These are phyloP conservation scores for Chlamydomonas urium DNA, from an alignment of 139 green algal genomes.

Conservation along the genomic window DNA sequence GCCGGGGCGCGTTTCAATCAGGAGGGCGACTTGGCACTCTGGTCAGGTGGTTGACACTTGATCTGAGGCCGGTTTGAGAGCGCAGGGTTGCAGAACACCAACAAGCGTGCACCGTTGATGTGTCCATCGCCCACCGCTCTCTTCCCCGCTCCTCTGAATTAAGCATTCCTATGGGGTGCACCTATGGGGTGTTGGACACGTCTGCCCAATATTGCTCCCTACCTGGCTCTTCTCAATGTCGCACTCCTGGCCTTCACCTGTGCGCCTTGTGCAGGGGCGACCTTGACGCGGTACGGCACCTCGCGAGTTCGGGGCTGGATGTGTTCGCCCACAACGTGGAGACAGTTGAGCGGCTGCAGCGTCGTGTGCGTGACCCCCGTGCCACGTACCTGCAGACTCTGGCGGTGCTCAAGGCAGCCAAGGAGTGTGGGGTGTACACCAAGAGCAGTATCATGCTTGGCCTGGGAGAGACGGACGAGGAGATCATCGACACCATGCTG, in stretches of 20 bases:
- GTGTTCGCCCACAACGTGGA: slow-evolving; percentile 99
- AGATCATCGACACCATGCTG: slow-evolving; percentile 81
- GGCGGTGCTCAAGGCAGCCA: slow-evolving; percentile 77
- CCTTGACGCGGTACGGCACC: slow-evolving; percentile 11
- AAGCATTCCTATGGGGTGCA: too few relatives aligned
- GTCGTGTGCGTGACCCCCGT: slow-evolving; percentile 77
- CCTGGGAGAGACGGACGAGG: slow-evolving; percentile 82
- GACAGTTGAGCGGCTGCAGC: slow-evolving; percentile 80
- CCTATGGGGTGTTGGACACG: too few relatives aligned
- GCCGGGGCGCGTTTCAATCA: too few relatives aligned
- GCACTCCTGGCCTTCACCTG: neutral
- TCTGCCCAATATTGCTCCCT: too few relatives aligned
- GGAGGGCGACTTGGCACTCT: too few relatives aligned
- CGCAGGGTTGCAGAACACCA: too few relatives aligned
- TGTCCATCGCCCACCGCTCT: too few relatives aligned
- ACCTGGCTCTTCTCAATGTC: neutral
- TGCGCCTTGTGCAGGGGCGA: slow-evolving; percentile 33
- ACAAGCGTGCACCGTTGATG: too few relatives aligned
- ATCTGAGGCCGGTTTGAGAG: too few relatives aligned
- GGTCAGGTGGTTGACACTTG: too few relatives aligned
- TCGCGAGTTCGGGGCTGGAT: slow-evolving; percentile 74
- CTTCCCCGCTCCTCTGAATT: too few relatives aligned
- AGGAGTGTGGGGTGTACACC: slow-evolving; percentile 76
- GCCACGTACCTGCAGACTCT: slow-evolving; percentile 79
- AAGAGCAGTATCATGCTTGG: slow-evolving; percentile 97